Conservation (phyloP, 2,329 filamentous ascomycete genomes). For the Westerdykella ornata region DNA sequence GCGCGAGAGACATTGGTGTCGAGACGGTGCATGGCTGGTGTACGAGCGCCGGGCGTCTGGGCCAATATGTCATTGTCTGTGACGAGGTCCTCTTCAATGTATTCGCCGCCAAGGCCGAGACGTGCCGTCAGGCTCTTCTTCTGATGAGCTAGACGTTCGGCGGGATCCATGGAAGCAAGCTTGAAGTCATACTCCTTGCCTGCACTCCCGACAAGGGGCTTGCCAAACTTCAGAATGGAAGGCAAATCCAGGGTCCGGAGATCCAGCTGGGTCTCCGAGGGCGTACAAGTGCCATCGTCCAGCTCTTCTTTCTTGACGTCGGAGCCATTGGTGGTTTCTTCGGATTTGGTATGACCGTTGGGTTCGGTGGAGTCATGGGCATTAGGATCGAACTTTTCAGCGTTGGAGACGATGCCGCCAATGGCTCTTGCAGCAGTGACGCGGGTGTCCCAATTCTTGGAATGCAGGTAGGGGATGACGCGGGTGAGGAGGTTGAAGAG, state of each 20-base stretch:
- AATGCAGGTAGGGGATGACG: constrained; percentile 89
- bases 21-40: constrained; percentile 41
- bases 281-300: constrained; percentile 37
- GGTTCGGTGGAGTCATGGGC: constrained; percentile 52
- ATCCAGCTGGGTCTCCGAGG: constrained; percentile 54
- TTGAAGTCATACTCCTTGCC: constrained; percentile 79
- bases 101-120: constrained; percentile 76
- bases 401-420: constrained; percentile 87
- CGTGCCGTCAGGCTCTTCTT: constrained; percentile 81
- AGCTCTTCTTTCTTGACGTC: constrained; percentile 46
- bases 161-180: constrained; percentile 72
- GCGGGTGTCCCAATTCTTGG: constrained; percentile 95
- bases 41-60: constrained; percentile 34
- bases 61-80: constrained; percentile 54
- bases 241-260: constrained; percentile 71
- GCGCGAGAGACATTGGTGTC: constrained; percentile 45
- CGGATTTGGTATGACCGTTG: constrained; percentile 51
- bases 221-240: constrained; percentile 74
- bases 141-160: constrained; percentile 73
- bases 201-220: constrained; percentile 73
- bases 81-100: constrained; percentile 76
- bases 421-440: constrained; percentile 90
- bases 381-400: constrained; percentile 83
- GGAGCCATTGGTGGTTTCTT: constrained; percentile 39
- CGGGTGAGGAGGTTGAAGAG: constrained; percentile 89